Base-by-base conservation (phyloP, 2,329 filamentous ascomycete species). In the Calonectria hongkongensis region DNA sequence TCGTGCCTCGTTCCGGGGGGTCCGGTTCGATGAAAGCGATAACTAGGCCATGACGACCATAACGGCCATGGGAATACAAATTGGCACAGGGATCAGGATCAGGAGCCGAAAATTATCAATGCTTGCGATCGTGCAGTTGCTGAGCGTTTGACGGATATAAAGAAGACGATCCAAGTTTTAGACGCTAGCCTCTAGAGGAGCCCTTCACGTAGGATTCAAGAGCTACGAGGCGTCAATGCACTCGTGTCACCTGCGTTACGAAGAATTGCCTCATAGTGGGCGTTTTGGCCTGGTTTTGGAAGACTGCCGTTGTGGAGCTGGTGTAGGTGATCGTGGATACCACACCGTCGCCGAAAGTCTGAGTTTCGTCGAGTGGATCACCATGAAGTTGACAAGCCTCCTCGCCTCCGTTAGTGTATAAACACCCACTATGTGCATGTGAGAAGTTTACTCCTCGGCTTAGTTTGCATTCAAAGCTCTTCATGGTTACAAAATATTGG, bases 271-370 rank as follows among this genome's bases (percentile, higher is more conserved):
- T 43, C 41, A 43, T 43, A 43, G 41, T 43, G n/a, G 41, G 41
- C 41, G 41, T n/a, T 43, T 43, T 43, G 41, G 41, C 41, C 18
- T 43, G 41, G 12, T 43, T 43, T 43, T 43, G 41, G 41, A 43
- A n/a, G 12, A 43, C 41, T 2, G 18, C 12, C 18, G 41, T n/a
- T n/a, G 41, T n/a, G 41, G 41, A 43, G 16, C 41, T n/a, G 41
- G 41, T n/a, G 3, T 43, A 43, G 41, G 12, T 43, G 15, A 43
- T 43, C 3, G 12, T 43, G 12, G 41, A 43, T 43, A n/a, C 15
- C 41, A 43, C 41, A 43, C 41, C 41, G 41, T 43, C 41, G 41
- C 41, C 41, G 41, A 43, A 43, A 43, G 41, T 43, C 41, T 43
- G 41, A 43, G 41, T 10, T 43, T 43, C 15, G 41, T 43, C 41